Evolutionary conservation across 805 yeast genomes (phyloP).

Genomic region (Lipomyces yamanashiensis): DNA sequence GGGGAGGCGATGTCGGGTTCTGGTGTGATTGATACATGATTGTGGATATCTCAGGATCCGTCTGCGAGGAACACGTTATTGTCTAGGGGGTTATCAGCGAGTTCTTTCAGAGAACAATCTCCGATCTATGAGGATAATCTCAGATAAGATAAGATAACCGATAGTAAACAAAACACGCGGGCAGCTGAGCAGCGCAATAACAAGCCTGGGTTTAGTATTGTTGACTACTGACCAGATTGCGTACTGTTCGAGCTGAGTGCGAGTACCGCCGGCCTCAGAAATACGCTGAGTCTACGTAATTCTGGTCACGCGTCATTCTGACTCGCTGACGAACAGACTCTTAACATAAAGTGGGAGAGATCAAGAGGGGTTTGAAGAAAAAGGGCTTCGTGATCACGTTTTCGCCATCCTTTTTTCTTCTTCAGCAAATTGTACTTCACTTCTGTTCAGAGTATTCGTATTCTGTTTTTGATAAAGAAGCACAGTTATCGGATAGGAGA

Average conservation of each 20-base stretch:
- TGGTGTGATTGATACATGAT: slow-evolving; percentile 36
- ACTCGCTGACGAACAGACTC: neutral
- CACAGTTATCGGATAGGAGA: neutral
- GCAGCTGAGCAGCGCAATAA: no score
- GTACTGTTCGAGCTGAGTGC: no score
- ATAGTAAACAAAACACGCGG: no score
- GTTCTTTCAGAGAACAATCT: neutral
- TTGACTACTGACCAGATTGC: no score
- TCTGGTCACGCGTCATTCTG: neutral
- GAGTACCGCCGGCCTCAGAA: neutral
- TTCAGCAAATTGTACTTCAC: neutral
- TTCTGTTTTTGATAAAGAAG: neutral
- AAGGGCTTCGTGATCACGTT: no score
- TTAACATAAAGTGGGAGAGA: neutral
- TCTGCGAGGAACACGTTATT: neutral
- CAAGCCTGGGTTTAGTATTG: no score
- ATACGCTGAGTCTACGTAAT: neutral
- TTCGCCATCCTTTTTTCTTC: no score
- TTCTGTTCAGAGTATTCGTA: neutral
- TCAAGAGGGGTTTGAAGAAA: neutral
- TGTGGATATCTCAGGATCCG: neutral
- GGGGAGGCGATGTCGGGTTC: slow-evolving; percentile 45
- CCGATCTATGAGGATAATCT: no score
- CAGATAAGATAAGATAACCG: no score
- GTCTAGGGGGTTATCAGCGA: neutral